Evolutionary conservation across 2,329 filamentous ascomycete genomes (phyloP), one percentile per base, ranked within the genome.

Genomic region (Sclerotinia sclerotiorum): DNA sequence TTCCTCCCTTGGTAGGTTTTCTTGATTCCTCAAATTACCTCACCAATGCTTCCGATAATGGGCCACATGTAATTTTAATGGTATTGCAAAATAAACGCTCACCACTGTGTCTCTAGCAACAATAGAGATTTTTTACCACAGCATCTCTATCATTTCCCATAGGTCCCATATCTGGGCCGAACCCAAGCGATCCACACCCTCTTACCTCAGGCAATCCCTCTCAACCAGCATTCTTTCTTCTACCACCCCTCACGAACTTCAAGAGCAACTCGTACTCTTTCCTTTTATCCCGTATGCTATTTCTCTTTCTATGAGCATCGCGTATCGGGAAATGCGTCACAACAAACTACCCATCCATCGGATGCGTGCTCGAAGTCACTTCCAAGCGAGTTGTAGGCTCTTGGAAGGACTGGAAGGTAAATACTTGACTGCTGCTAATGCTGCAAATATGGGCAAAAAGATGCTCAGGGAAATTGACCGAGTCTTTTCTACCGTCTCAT

Each of bases 271-370:
- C 3, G 74, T 75, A 1, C 76, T 85, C 0, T 80, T 88, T 44
- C 86, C 87, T 0, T 84, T 88, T 69, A 81, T 89, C 0, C 86
- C 87, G 0, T 89, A 89, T 68, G 86, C 85, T 0, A 80, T 89
- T 0, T 87, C 86, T 0, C 80, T 90, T 0, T 84, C 87, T 0
- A 80, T 90, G 1, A 87, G 85, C 58, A 85, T 89, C 1, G 84
- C 85, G 17, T 89, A 89, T 71, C 83, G 85, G 56, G 88, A 88
- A 74, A 87, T 89, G 85, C 82, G 87, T 1, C 84, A 88, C 72
- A 87, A 85, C 68, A 82, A 83, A 17, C 78, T 88, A 0, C 83
- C 86, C 1, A 84, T 87, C 81, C 88, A 87, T 69, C 82, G 86
- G 5, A 80, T 81, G 0, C 79, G 87, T n/a, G 83, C 85, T 6